Percentiles rank a stretch among this genome's conserved stretches.
Evolutionary conservation across 768 basidiomycete species (phyloP).

Genomic region (Lactarius pseudohatsudake): DNA sequence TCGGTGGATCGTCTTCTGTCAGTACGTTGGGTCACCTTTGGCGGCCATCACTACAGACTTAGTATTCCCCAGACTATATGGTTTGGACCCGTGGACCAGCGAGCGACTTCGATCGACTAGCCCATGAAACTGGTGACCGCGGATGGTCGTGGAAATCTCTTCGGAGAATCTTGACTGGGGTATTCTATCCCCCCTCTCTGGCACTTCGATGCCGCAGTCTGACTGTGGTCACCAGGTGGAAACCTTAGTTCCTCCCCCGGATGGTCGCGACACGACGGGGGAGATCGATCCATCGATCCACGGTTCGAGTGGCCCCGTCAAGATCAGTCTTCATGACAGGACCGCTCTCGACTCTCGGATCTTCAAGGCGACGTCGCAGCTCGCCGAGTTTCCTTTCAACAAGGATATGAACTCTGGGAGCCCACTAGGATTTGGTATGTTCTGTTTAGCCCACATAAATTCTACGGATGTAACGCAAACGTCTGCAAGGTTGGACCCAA

Average conservation of each 20-base stretch:
- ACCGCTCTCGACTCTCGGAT: background rate
- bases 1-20: slow-evolving; percentile 28
- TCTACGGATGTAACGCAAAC: background rate
- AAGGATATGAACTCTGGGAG: no score
- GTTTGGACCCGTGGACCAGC: slow-evolving; percentile 26
- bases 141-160: slow-evolving; percentile 31
- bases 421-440: background rate
- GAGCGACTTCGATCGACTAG: slow-evolving; percentile 29
- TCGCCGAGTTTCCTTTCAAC: background rate
- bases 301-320: slow-evolving; percentile 30
- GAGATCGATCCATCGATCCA: slow-evolving; percentile 32
- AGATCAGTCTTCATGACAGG: slow-evolving; percentile 28
- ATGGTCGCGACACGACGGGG: slow-evolving; percentile 30
- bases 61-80: slow-evolving; percentile 9
- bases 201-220: background rate
- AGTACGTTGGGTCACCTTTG: slow-evolving; percentile 22
- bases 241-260: slow-evolving; percentile 2
- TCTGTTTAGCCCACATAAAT: no score
- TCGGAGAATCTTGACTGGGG: slow-evolving; percentile 11
- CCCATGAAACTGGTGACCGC: slow-evolving; percentile 21
- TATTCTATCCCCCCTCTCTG: background rate
- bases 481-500: no score
- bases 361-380: slow-evolving; percentile 22
- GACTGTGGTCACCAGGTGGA: slow-evolving; percentile 2
- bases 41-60: background rate